Percentiles rank a stretch among this genome's conserved stretches.
Conservation (phyloP, 2,329 filamentous ascomycete genomes). For the Didymella pomorum region DNA sequence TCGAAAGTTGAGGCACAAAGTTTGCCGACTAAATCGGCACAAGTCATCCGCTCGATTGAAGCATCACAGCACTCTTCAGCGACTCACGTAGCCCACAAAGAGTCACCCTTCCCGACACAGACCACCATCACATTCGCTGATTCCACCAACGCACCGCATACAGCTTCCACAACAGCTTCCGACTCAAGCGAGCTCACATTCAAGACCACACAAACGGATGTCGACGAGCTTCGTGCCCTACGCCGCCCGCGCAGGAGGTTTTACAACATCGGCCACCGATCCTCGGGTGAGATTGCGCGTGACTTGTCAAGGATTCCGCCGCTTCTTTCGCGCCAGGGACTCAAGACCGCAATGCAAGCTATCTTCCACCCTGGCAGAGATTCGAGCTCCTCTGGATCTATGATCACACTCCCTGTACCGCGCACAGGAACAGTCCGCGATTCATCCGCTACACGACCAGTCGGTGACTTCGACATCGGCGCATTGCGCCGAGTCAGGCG, state of each 20-base stretch:
- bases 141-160: conserved; percentile 24
- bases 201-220: conserved; percentile 44
- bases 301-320: conserved; percentile 28
- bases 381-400: conserved; percentile 43
- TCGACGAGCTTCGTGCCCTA: conserved; percentile 35
- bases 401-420: conserved; percentile 44
- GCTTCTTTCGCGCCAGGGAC: conserved; percentile 33
- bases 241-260: conserved; percentile 37
- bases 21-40: conserved; percentile 50
- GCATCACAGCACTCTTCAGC: conserved; percentile 6
- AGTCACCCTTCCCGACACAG: conserved; percentile 17
- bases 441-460: conserved; percentile 8
- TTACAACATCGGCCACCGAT: conserved; percentile 40
- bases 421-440: conserved; percentile 38
- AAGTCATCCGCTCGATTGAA: conserved; percentile 47
- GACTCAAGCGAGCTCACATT: conserved; percentile 39
- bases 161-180: conserved; percentile 27
- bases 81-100: not conserved
- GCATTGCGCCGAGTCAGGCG: conserved; percentile 36
- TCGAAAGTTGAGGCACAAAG: conserved; percentile 38
- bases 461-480: conserved; percentile 40
- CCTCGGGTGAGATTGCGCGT: conserved; percentile 31
- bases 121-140: conserved; percentile 21
- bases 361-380: conserved; percentile 42
- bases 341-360: conserved; percentile 40